phyloP scores from a whole-genome alignment of 2,329 filamentous ascomycete genomes.

The Aspergillus sojae region DNA sequence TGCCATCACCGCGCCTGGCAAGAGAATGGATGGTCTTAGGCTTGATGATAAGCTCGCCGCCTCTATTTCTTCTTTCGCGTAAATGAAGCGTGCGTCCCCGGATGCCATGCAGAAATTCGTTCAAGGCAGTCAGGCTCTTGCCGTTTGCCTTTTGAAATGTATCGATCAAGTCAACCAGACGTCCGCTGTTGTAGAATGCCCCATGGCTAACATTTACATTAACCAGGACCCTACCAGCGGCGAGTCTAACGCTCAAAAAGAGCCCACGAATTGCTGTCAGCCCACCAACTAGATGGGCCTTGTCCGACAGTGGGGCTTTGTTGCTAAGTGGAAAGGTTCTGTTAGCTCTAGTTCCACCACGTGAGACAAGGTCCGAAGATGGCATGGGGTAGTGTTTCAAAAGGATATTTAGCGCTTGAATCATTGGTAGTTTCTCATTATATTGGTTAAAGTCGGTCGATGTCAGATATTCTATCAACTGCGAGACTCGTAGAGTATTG shows the following conservation, averaged over 20 bases:
- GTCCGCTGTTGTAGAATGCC: background rate
- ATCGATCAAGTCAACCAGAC: background rate
- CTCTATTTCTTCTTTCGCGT: background rate
- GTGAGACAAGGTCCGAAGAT: background rate
- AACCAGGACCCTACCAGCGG: background rate
- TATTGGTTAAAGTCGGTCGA: background rate
- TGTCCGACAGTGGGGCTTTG: background rate
- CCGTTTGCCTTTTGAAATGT: background rate
- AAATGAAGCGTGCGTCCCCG: background rate
- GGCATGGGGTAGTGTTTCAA: background rate
- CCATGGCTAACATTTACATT: background rate
- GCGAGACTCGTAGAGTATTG: background rate
- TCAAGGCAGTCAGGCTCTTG: background rate
- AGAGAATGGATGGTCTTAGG: slow-evolving; percentile 3
- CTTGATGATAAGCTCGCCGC: background rate
- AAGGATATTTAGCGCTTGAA: background rate
- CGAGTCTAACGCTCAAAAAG: background rate
- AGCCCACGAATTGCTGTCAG: background rate
- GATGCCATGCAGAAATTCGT: background rate
- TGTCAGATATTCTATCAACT: background rate
- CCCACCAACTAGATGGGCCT: background rate
- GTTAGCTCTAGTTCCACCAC: background rate
- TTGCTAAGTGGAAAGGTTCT: background rate
- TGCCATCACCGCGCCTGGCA: slow-evolving; percentile 5
- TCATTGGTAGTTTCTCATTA: background rate